A percentile compares a stretch with the other conserved stretches of the same genome.
phyloP scores from a whole-genome alignment of 345 rosid species.

The Ceriops decandra region DNA sequence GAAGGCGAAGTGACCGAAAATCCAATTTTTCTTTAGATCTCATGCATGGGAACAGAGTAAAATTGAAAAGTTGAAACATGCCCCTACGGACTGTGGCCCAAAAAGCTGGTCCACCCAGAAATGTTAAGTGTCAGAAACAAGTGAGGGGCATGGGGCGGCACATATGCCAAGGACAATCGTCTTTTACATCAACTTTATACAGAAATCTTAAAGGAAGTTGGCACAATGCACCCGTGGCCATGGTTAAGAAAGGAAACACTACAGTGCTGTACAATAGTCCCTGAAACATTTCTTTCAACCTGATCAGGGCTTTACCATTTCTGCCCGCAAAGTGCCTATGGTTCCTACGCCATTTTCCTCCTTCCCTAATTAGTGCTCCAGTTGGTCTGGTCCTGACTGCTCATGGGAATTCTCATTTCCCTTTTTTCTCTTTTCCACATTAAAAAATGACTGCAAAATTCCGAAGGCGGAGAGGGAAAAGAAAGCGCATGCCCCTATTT shows the following conservation, averaged over 20 bases:
- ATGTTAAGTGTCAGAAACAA: conserved; percentile 11
- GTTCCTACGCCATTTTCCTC: not conserved
- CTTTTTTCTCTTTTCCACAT: not conserved
- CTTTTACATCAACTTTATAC: conserved; percentile 11
- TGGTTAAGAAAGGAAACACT: not conserved
- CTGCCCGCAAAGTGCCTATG: not conserved
- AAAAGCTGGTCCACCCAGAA: conserved; percentile 25
- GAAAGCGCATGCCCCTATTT: conserved; percentile 5
- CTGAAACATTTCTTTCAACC: not conserved
- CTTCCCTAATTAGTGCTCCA: not conserved
- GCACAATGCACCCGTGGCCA: not conserved
- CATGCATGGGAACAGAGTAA: conserved; percentile 1
- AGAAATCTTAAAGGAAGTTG: not conserved
- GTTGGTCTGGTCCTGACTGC: not conserved
- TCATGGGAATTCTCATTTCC: not conserved
- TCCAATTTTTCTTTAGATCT: conserved; percentile 17
- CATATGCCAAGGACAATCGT: conserved; percentile 4
- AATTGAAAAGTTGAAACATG: conserved; percentile 13
- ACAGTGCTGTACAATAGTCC: not conserved
- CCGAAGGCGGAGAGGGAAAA: not conserved
- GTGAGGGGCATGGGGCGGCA: conserved; percentile 4
- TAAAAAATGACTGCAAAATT: conserved; percentile 5
- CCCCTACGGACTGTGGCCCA: conserved; percentile 10
- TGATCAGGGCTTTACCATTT: not conserved
- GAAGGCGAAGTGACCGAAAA: conserved; percentile 22